phyloP scores from a whole-genome alignment of 192 early-diverging fungal genomes.

The Umbelopsis sp. region DNA sequence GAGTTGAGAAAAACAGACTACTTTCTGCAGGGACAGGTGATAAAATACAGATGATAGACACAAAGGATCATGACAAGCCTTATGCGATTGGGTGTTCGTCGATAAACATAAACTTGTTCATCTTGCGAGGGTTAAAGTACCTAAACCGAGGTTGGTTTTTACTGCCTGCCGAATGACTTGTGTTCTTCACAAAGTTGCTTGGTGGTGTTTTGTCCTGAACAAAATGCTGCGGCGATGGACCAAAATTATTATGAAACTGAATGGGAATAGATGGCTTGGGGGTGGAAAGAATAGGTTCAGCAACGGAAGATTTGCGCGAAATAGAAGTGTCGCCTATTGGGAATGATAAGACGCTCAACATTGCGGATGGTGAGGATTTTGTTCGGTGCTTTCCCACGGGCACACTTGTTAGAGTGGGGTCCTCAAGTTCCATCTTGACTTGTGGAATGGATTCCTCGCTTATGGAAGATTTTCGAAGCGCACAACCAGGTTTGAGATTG shows the following conservation, averaged over 20 bases:
- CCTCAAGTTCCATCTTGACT: neutral
- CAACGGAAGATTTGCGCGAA: neutral
- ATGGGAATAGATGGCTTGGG: constrained; percentile 23
- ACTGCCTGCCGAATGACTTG: constrained; percentile 21
- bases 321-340: neutral
- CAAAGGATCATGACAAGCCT: neutral
- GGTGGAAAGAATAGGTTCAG: neutral
- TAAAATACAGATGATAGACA: constrained; percentile 6
- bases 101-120: constrained; percentile 46
- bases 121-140: constrained; percentile 43
- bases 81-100: constrained; percentile 42
- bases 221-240: constrained; percentile 13
- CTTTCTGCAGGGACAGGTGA: constrained; percentile 4
- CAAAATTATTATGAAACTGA: constrained; percentile 35
- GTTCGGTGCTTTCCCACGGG: constrained; percentile 18
- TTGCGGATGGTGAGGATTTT: neutral
- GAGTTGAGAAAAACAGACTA: neutral
- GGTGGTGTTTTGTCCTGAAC: constrained; percentile 5
- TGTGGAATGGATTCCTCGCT: neutral
- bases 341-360: constrained; percentile 19
- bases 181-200: constrained; percentile 15
- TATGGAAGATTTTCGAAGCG: neutral
- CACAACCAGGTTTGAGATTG: constrained; percentile 24
- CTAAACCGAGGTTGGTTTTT: constrained; percentile 39
- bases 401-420: neutral